A percentile compares a stretch with the other conserved stretches of the same genome.
Evolutionary conservation across 1,139 yeast genomes (phyloP).

Genomic region (Sugiyamaella grinbergsii): DNA sequence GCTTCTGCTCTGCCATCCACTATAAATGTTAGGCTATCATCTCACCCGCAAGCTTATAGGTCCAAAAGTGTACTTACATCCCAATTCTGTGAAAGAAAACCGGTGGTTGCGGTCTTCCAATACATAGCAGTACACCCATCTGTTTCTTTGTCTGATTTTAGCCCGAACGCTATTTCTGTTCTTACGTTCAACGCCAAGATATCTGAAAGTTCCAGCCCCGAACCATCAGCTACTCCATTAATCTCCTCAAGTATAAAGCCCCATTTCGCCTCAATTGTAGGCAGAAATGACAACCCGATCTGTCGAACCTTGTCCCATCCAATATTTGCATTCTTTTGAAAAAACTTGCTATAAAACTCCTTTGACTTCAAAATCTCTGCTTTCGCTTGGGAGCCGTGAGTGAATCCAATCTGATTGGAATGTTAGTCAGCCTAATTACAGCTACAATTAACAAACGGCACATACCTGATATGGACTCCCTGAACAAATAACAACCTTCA

Average conservation of each 20-base stretch:
- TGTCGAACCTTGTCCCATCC: constrained; percentile 34
- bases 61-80: constrained; percentile 34
- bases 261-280: constrained; percentile 32
- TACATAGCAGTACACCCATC: constrained; percentile 44
- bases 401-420: constrained; percentile 32
- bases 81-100: constrained; percentile 41
- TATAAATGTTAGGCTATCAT: constrained; percentile 17
- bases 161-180: constrained; percentile 41
- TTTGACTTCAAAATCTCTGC: constrained; percentile 32
- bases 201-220: constrained; percentile 38
- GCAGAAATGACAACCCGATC: constrained; percentile 32
- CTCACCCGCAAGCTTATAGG: no score
- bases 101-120: constrained; percentile 29
- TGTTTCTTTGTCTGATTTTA: constrained; percentile 31
- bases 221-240: constrained; percentile 43
- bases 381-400: constrained; percentile 36
- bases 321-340: constrained; percentile 31
- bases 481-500: constrained; percentile 22
- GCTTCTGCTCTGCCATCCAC: constrained; percentile 38
- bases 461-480: constrained; percentile 32
- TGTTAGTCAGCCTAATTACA: no score
- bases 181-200: constrained; percentile 42
- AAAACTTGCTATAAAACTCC: constrained; percentile 32
- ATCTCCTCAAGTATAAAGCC: constrained; percentile 41
- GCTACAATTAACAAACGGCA: background rate